Evolutionary conservation across 306 rosid genomes (phyloP).

Genomic region (Alnus rubra): DNA sequence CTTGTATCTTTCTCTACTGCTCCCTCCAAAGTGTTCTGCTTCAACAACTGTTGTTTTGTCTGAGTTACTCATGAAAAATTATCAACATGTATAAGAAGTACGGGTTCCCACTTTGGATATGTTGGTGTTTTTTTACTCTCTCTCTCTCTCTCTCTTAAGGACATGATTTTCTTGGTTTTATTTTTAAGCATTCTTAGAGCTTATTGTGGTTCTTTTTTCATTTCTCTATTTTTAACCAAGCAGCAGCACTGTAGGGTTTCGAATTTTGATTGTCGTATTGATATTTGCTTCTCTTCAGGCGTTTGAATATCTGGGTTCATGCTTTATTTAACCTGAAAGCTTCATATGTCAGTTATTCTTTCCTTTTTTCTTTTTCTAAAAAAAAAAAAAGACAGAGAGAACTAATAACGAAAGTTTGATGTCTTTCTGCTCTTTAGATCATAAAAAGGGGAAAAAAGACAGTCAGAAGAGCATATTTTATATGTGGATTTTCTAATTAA

Average conservation of each 20-base stretch:
- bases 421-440: neutral
- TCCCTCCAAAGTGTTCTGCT: neutral
- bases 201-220: neutral
- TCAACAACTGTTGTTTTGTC: neutral
- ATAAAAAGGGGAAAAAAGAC: neutral
- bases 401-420: neutral
- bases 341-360: neutral
- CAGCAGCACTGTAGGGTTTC: neutral
- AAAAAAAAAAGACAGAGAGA: no score
- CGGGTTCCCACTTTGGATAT: no score
- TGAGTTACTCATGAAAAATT: no score
- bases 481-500: neutral
- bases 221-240: neutral
- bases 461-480: neutral
- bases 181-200: neutral
- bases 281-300: constrained; percentile 4
- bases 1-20: neutral
- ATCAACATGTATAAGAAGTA: no score
- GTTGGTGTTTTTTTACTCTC: no score
- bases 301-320: neutral
- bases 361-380: neutral
- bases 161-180: neutral
- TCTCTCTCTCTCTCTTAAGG: no score
- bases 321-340: neutral
- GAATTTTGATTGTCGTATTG: neutral